phyloP scores from a whole-genome alignment of 2,329 filamentous ascomycete genomes.

The Hypoxylon sp. region DNA sequence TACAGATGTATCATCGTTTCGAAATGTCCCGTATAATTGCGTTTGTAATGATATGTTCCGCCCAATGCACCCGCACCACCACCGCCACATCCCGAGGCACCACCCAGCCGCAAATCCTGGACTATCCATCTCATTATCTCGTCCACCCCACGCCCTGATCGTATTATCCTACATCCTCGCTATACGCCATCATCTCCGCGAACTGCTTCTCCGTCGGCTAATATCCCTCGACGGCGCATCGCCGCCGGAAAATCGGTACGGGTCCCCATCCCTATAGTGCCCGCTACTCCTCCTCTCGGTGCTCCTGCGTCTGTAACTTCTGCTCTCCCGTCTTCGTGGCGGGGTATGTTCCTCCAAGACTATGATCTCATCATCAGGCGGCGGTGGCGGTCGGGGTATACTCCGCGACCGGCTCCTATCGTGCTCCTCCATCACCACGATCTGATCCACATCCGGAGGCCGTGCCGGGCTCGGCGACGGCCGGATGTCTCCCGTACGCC shows the following conservation, averaged over 20 bases:
- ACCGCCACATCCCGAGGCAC: neutral
- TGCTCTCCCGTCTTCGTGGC: slow-evolving; percentile 51
- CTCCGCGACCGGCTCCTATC: slow-evolving; percentile 26
- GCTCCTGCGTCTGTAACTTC: slow-evolving; percentile 46
- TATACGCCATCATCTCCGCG: slow-evolving; percentile 48
- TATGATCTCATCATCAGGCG: slow-evolving; percentile 56
- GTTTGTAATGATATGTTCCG: neutral
- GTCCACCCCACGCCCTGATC: neutral
- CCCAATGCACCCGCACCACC: slow-evolving; percentile 3
- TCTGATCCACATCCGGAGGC: slow-evolving; percentile 43
- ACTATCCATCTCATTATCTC: neutral
- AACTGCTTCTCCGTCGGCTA: slow-evolving; percentile 54
- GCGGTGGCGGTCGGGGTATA: slow-evolving; percentile 16
- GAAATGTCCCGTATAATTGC: slow-evolving; percentile 18
- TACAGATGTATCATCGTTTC: slow-evolving; percentile 6
- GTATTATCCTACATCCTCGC: neutral
- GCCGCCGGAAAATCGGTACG: slow-evolving; percentile 53
- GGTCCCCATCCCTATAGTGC: slow-evolving; percentile 54
- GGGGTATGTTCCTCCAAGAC: slow-evolving; percentile 57
- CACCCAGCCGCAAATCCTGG: neutral
- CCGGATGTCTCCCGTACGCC: slow-evolving; percentile 33
- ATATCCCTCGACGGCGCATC: slow-evolving; percentile 52
- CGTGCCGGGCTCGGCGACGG: slow-evolving; percentile 17
- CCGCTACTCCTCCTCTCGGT: slow-evolving; percentile 50
- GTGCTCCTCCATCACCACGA: slow-evolving; percentile 53